Evolutionary conservation across 495 filamentous ascomycete genomes (phyloP).

Genomic region (Tuber umbilicatum): DNA sequence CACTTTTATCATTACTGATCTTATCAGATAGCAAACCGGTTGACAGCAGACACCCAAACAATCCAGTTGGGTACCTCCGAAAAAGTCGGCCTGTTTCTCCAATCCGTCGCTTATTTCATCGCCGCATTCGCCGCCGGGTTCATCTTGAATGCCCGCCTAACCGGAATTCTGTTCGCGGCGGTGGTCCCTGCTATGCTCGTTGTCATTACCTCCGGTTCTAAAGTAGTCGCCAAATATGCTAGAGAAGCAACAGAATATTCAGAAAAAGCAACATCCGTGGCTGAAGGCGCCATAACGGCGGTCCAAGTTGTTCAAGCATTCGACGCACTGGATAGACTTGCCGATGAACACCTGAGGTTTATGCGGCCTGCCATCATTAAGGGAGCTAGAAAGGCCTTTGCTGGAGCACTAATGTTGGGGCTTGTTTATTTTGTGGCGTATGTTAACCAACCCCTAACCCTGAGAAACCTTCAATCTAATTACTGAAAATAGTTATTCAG

Average conservation of each 20-base stretch:
- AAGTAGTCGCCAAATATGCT: conserved; percentile 37
- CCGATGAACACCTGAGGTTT: conserved; percentile 43
- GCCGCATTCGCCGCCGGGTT: conserved; percentile 51
- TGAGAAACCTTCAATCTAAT: conserved; percentile 5
- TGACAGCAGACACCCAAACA: conserved; percentile 45
- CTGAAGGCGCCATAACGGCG: conserved; percentile 49
- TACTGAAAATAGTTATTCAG: conserved; percentile 41
- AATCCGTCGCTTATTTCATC: conserved; percentile 49
- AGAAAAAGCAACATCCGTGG: conserved; percentile 45
- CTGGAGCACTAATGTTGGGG: conserved; percentile 43
- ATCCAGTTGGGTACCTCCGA: conserved; percentile 49
- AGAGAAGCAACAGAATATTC: conserved; percentile 19
- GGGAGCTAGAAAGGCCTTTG: conserved; percentile 41
- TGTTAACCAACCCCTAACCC: conserved; percentile 35
- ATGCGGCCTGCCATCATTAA: conserved; percentile 33
- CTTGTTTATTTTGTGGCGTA: conserved; percentile 46
- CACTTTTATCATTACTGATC: background rate
- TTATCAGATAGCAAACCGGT: conserved; percentile 40
- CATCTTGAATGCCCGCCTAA: conserved; percentile 48
- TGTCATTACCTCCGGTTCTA: conserved; percentile 41
- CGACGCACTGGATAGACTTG: conserved; percentile 45
- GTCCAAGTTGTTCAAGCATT: conserved; percentile 54
- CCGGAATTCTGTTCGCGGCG: conserved; percentile 45
- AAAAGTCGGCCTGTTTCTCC: conserved; percentile 50
- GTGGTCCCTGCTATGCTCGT: conserved; percentile 47